Evolutionary conservation across 164 flowering plant species (phyloP).

Genomic region (Aristolochia californica): DNA sequence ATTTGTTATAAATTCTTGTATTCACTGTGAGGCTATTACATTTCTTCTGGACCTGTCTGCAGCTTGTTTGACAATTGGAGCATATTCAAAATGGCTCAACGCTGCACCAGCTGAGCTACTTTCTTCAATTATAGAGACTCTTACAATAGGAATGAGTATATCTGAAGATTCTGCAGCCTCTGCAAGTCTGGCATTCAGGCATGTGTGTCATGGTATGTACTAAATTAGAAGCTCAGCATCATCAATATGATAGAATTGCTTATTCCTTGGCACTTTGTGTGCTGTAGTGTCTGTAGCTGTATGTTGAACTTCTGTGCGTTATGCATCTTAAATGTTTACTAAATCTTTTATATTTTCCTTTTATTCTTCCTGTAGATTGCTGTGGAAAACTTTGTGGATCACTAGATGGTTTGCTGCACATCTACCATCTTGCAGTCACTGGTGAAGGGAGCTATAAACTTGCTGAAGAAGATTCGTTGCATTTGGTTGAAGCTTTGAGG

Average conservation of each 20-base stretch:
- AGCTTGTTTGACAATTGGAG: slow-evolving; percentile 94
- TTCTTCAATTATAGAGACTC: slow-evolving; percentile 68
- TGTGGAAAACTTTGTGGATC: slow-evolving; percentile 81
- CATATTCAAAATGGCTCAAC: slow-evolving; percentile 97
- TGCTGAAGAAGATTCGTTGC: slow-evolving; percentile 82
- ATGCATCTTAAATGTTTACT: neutral
- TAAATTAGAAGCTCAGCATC: neutral
- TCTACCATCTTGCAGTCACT: slow-evolving; percentile 60
- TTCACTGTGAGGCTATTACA: too few relatives aligned
- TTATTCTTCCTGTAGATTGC: slow-evolving; percentile 42
- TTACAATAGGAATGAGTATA: slow-evolving; percentile 80
- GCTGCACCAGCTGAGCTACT: slow-evolving; percentile 62
- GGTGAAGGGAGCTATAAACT: slow-evolving; percentile 72
- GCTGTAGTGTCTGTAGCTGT: neutral
- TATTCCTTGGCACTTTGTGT: too few relatives aligned
- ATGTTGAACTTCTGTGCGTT: neutral
- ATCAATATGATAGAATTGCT: too few relatives aligned
- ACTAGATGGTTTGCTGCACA: slow-evolving; percentile 76
- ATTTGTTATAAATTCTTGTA: too few relatives aligned
- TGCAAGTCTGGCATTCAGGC: slow-evolving; percentile 89
- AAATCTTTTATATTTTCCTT: neutral
- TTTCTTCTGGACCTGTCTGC: slow-evolving; percentile 5
- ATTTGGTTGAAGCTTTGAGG: slow-evolving; percentile 95
- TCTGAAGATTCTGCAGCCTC: slow-evolving; percentile 98
- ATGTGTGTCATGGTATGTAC: slow-evolving; percentile 78